Percentiles rank a stretch among this genome's conserved stretches.
Conservation (phyloP, 176 grass and related monocot genomes). For the Juncus effusus region DNA sequence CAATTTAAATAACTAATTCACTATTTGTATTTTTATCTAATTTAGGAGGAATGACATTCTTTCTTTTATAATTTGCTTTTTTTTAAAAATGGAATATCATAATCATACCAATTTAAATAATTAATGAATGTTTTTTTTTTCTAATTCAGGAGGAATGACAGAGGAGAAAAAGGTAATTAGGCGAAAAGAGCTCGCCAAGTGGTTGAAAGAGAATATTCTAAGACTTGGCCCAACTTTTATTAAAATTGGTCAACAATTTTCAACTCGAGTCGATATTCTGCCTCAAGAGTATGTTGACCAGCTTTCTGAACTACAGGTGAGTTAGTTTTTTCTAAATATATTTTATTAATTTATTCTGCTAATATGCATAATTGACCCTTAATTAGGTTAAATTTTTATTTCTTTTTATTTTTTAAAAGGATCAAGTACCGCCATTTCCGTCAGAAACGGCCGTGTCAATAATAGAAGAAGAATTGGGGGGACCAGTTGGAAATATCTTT, state of each 20-base stretch:
- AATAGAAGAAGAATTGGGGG: constrained; percentile 84
- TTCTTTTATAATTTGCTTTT: too few species aligned
- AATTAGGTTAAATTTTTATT: background rate
- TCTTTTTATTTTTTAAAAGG: constrained; percentile 29
- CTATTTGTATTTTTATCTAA: background rate
- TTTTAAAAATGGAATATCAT: too few species aligned
- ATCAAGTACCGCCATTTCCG: constrained; percentile 98
- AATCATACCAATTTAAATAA: too few species aligned
- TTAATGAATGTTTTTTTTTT: too few species aligned
- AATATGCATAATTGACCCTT: too few species aligned
- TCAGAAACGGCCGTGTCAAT: constrained; percentile 79
- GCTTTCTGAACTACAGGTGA: constrained; percentile 90
- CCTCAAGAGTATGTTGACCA: constrained; percentile 97
- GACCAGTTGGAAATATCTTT: constrained; percentile 71
- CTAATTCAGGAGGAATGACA: constrained; percentile 60
- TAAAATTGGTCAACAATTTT: constrained; percentile 97
- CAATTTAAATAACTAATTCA: too few species aligned
- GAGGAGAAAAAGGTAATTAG: constrained; percentile 70
- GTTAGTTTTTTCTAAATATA: constrained; percentile 16
- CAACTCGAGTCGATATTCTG: constrained; percentile 97
- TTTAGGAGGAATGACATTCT: constrained; percentile 30
- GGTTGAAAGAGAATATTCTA: constrained; percentile 96
- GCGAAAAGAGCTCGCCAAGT: constrained; percentile 81
- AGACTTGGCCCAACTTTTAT: constrained; percentile 98
- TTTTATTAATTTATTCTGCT: background rate